These are phyloP conservation scores for Buxus sempervirens DNA, from an alignment of 164 flowering plant species.

Conservation along the genomic window DNA sequence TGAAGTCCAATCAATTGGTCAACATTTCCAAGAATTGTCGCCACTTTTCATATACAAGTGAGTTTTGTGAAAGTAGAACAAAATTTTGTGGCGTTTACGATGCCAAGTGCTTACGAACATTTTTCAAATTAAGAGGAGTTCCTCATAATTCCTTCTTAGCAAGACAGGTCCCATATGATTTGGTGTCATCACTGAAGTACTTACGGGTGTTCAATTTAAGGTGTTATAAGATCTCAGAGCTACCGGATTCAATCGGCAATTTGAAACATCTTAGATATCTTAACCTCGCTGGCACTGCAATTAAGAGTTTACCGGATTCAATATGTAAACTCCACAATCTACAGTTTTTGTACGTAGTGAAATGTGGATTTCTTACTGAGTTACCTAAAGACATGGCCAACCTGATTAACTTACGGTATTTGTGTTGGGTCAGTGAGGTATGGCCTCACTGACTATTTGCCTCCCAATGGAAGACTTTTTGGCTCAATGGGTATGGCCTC, in stretches of 20 bases:
- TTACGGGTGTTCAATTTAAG: slow-evolving; percentile 22
- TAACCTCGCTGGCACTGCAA: slow-evolving; percentile 20
- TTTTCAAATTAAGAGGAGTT: background rate
- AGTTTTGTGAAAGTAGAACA: background rate
- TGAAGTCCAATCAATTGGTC: too few species aligned
- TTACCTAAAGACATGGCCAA: slow-evolving; percentile 21
- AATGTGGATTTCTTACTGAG: slow-evolving; percentile 16
- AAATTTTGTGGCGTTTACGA: slow-evolving; percentile 14
- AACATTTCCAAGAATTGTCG: background rate
- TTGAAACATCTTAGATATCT: slow-evolving; percentile 28
- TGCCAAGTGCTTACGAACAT: slow-evolving; percentile 21
- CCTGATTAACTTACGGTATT: slow-evolving; percentile 22
- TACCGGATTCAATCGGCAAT: slow-evolving; percentile 17
- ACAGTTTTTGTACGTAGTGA: slow-evolving; percentile 22
- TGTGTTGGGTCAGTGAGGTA: too few species aligned
- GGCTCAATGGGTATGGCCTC: too few species aligned
- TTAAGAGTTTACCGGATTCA: slow-evolving; percentile 27
- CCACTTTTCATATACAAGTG: background rate
- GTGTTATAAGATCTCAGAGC: background rate
- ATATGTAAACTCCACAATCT: slow-evolving; percentile 20
- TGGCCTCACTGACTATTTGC: too few species aligned
- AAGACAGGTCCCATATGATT: background rate
- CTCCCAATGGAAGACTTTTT: too few species aligned
- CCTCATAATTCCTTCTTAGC: background rate
- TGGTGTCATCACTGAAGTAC: slow-evolving; percentile 14